These are phyloP conservation scores for Neotropicomus parvogracilis DNA, from an alignment of 1,284 basidiomycete genomes.

Conservation along the genomic window DNA sequence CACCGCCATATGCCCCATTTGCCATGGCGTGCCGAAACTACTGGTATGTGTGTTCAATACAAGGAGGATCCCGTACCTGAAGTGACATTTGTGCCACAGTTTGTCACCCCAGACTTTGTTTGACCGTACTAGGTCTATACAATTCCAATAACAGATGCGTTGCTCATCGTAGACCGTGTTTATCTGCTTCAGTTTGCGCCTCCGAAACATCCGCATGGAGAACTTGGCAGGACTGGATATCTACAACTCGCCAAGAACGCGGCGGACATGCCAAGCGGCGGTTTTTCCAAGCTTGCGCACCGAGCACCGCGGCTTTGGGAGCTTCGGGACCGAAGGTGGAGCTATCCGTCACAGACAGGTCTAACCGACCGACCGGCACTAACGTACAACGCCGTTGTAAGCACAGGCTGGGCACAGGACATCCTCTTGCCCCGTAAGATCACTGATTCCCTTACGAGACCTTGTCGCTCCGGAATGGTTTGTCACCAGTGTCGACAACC, in stretches of 20 bases:
- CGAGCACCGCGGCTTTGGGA: too few species aligned
- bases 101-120: conserved; percentile 50
- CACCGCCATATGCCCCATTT: too few species aligned
- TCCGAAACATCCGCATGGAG: too few species aligned
- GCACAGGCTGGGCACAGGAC: neutral
- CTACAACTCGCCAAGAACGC: too few species aligned
- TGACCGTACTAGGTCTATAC: conserved; percentile 52
- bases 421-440: neutral
- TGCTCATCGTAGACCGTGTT: conserved; percentile 34
- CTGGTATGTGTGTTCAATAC: too few species aligned
- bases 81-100: conserved; percentile 48
- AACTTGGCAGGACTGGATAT: too few species aligned
- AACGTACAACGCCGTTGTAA: neutral
- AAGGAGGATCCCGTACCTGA: conserved; percentile 14
- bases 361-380: neutral
- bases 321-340: conserved; percentile 47
- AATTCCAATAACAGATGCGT: conserved; percentile 49
- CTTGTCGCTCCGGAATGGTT: conserved; percentile 59
- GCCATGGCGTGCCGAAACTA: too few species aligned
- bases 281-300: too few species aligned
- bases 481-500: too few species aligned
- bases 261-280: too few species aligned
- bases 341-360: conserved; percentile 41
- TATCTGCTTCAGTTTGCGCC: too few species aligned
- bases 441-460: neutral